A percentile compares a stretch with the other conserved stretches of the same genome.
Conservation (phyloP, 495 filamentous ascomycete species). For the Daldinia loculata region DNA sequence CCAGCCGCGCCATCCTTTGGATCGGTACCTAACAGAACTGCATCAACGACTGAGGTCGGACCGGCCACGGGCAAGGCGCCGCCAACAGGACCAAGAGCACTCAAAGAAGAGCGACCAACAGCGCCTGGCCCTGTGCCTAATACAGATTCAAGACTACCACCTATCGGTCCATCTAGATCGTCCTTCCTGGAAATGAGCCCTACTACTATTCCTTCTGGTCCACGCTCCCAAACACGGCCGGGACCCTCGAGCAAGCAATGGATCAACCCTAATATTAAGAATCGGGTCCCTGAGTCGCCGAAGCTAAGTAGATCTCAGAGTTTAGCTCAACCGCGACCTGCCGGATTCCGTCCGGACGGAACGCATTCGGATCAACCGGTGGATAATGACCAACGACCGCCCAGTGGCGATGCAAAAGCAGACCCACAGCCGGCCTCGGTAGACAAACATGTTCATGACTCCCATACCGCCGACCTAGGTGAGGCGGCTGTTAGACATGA, state of each 20-base stretch:
- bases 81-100: conserved; percentile 61
- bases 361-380: conserved; percentile 53
- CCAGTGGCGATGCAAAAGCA: conserved; percentile 56
- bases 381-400: conserved; percentile 52
- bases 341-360: conserved; percentile 52
- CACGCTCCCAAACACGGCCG: conserved; percentile 60
- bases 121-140: conserved; percentile 45
- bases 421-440: conserved; percentile 41
- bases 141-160: conserved; percentile 49
- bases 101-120: conserved; percentile 57
- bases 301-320: conserved; percentile 55
- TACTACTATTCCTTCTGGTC: conserved; percentile 64
- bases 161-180: conserved; percentile 58
- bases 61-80: conserved; percentile 56
- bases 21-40: conserved; percentile 60
- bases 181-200: conserved; percentile 62
- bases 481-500: conserved; percentile 48
- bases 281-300: conserved; percentile 57
- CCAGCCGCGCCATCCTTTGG: conserved; percentile 87
- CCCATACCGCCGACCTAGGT: conserved; percentile 47
- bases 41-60: conserved; percentile 50
- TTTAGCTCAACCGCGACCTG: conserved; percentile 51
- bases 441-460: conserved; percentile 47
- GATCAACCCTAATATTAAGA: conserved; percentile 63
- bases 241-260: conserved; percentile 66